Evolutionary conservation across 1,139 yeast genomes (phyloP), one percentile per base, ranked within the genome.

Genomic region (Saccharomyces hybrid): DNA sequence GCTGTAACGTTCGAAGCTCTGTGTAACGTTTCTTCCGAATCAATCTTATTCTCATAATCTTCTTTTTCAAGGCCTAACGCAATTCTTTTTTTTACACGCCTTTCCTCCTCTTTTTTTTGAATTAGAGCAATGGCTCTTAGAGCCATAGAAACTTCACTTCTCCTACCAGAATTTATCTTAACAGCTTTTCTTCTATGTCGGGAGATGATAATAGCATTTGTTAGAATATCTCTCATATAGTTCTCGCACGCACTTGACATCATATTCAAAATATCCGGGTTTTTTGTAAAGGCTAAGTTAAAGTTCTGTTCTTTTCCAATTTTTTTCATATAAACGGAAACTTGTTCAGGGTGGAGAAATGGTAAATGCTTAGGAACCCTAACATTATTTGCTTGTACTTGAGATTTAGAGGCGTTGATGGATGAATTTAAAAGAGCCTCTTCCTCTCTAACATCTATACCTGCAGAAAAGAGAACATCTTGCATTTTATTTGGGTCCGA

Each of bases 1-100:
- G 97, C 98, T 0, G 98, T 93, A 5, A 95, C 93, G 69, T 93
- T 91, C 1, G 98, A 95, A 2, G 97, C 97, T 60, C 95, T 78
- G 67, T 91, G 97, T 62, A 84, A 78, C 0, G 88, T 83, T 65
- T 90, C 98, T 62, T 91, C 98, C 13, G 86, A 81, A 62, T 79
- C 79, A 47, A 73, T 72, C 28, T 70, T 71, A 6, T 75, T 77
- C 48, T 79, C 85, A 28, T 76, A 75, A 48, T 76, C 78, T 42
- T 76, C 77, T 58, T 78, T 78, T 55, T 79, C 83, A 53, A 90
- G 71, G 1, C 96, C 97, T 47, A 87, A 71, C 11, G 83, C 78
- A 26, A 86, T 79, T 67, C 95, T 79, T 59, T 84, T 80, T 54
- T 83, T 81, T 9, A 81, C 81, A 63, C 97, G 75, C 63, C 82